Evolutionary conservation across 306 rosid species (phyloP), one percentile per base, ranked within the genome.

Genomic region (Delonix regia): DNA sequence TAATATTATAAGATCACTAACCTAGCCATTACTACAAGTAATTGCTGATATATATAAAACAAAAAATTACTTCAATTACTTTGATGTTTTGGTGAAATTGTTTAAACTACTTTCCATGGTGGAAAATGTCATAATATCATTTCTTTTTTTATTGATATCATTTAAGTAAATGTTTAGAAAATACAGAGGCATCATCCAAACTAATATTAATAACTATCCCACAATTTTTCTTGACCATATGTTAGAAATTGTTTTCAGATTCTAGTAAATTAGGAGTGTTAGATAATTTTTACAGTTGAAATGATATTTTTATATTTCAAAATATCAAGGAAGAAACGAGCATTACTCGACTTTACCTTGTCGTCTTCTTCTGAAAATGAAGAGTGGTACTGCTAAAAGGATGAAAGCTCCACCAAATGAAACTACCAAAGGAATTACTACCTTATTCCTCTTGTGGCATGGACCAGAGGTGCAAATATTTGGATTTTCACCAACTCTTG

Each of bases 401-500:
- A 78, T 11, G 14, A 71, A 4, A 42, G 62, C 42, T 74, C 79
- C 89, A n/a, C 68, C 52, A 36, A 55, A 36, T 71, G 83, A 30
- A 27, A 85, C 82, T 56, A 62, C 51, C 22, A 81, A 47, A 15
- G 75, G 75, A 60, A 78, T 7, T 9, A 78, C 57, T 8, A 69
- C 0, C 69, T 59, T 82, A 7, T 60, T 34, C 45, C 39, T 45
- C 38, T 48, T 69, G 49, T 22, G 28, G 45, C 86, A 78, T 19
- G 76, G 1, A 36, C 49, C 42, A 5, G 13, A 22, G 48, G 9
- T 36, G 77, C 79, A 78, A 72, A 83, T 79, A 67, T 51, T 2
- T 56, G 70, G 80, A 62, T 85, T 85, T 61, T 49, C 81, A 4
- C 76, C 82, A 33, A 39, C 28, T 3, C 89, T 85, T 16, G 22